Evolutionary conservation across 768 basidiomycete genomes (phyloP), one percentile per base, ranked within the genome.

Genomic region (Leccinum broughii): DNA sequence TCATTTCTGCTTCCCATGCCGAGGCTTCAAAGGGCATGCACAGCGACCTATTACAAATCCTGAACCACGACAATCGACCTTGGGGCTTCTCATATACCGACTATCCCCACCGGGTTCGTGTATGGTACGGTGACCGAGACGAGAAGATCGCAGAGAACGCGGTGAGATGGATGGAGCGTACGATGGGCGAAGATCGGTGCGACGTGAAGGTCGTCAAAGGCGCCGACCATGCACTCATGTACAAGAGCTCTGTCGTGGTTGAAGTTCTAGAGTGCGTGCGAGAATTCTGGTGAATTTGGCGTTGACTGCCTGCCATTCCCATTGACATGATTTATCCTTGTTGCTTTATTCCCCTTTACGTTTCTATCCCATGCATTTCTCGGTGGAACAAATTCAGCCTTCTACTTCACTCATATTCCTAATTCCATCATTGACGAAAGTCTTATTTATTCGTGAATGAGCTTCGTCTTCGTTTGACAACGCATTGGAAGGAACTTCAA

Each of bases 71-170:
- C 65, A 86, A 90, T 50, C 86, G 87, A 63, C 87, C 91, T 1
- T 93, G 92, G 91, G 96, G 93, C 1, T 95, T 97, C 76, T 88
- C 87, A 10, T 98, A 98, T 70, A 73, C 82, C 15, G 83, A 90
- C 22, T 90, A 95, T 64, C 85, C 85, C 14, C 88, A 90, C 67
- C 79, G 76, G 30, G 89, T 92, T 51, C 85, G 84, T 48, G 87
- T 99, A 44, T 98, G 93, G 93, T 94, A 94, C 64, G 96, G 96
- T 3, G 91, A 94, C 66, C 84, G 81, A 64, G 96, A 99, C 73
- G 96, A 98, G 75, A 90, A 89, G 77, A 96, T 99, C 61, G 88
- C 89, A 35, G 90, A 96, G 72, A 87, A 89, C 66, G 91, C 93
- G 50, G 88, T 98, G 44, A 77, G 90, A 66, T 96, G 93, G 93